These are phyloP conservation scores for Diplodia sapinea DNA, from an alignment of 2,329 filamentous ascomycete species.

Conservation along the genomic window DNA sequence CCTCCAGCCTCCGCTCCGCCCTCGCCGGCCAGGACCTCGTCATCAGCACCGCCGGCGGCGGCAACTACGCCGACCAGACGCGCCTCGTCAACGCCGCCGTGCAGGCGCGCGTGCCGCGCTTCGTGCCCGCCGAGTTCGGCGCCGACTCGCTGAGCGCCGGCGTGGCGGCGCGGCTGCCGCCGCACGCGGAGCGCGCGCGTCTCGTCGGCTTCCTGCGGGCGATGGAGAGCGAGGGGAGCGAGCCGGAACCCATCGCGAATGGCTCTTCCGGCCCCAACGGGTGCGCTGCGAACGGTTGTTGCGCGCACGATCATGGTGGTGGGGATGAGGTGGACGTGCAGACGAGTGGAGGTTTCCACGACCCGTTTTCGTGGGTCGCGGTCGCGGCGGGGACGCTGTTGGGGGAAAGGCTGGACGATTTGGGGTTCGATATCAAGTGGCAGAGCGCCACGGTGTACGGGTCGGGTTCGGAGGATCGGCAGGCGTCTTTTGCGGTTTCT, in stretches of 20 bases:
- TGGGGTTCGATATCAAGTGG: constrained; percentile 50
- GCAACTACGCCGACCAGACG: constrained; percentile 34
- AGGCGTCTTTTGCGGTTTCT: constrained; percentile 42
- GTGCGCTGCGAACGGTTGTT: neutral
- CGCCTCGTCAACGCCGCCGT: constrained; percentile 46
- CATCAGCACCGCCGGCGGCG: constrained; percentile 37
- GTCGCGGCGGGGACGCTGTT: constrained; percentile 45
- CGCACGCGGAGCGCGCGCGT: constrained; percentile 39
- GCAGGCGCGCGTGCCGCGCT: constrained; percentile 44
- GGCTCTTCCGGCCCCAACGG: neutral
- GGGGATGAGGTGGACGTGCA: constrained; percentile 4
- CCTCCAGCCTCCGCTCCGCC: constrained; percentile 39
- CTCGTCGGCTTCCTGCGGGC: constrained; percentile 42
- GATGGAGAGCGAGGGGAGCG: constrained; percentile 21
- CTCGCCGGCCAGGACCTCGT: constrained; percentile 37
- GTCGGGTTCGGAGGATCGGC: constrained; percentile 39
- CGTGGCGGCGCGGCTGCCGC: constrained; percentile 42
- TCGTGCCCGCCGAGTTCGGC: constrained; percentile 48
- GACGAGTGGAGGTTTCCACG: constrained; percentile 18
- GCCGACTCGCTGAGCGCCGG: constrained; percentile 41
- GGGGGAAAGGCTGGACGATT: constrained; percentile 42
- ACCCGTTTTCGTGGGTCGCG: constrained; percentile 43
- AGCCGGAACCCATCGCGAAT: neutral
- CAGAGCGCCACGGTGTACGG: constrained; percentile 49
- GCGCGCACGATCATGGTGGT: neutral